Evolutionary conservation across 2,329 filamentous ascomycete species (phyloP), one percentile per base, ranked within the genome.

Genomic region (Aspergillus novoparasiticus): DNA sequence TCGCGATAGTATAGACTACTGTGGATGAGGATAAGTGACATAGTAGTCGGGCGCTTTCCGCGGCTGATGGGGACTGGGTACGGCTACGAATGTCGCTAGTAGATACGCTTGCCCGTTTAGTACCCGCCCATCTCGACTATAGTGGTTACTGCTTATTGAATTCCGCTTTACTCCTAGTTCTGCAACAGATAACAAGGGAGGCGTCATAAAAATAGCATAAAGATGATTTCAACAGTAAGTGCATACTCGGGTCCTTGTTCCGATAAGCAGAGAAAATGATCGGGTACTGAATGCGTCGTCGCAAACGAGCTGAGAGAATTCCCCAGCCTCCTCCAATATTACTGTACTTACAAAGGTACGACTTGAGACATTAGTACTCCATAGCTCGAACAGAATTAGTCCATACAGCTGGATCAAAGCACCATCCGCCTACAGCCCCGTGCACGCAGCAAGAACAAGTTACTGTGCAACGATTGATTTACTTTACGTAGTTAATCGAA

Each of bases 381-480:
- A 26, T 26, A 6, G 21, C 9, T 23, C 45, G 16, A 28, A 48
- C 36, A 48, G 14, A 36, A 54, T 54, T 54, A 54, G 30, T 23
- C 50, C 16, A 39, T 39, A 16, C 30, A 55, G n/a, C 21, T 55
- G 21, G 51, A 55, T 39, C 51, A 23, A 57, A 71, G 71, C 71
- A 70, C 62, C 68, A 68, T 70, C 70, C 70, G 48, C 65, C 58
- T 45, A 59, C 57, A 65, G 66, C 64, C 65, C 71, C 70, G 71
- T 73, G 71, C 72, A 62, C 60, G 11, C 32, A 9, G n/a, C 32
- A 14, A 28, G 51, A 30, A 8, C 43, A 54, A 58, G 34, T 53
- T 26, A 55, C 34, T 36, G 34, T 36, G 34, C 30, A 28, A 28
- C 16, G 16, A 46, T n/a, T 46, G 10, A 4, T 45, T 32, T 41